These are phyloP conservation scores for Pseudocercospora eumusae DNA, from an alignment of 2,329 filamentous ascomycete species.

Conservation along the genomic window DNA sequence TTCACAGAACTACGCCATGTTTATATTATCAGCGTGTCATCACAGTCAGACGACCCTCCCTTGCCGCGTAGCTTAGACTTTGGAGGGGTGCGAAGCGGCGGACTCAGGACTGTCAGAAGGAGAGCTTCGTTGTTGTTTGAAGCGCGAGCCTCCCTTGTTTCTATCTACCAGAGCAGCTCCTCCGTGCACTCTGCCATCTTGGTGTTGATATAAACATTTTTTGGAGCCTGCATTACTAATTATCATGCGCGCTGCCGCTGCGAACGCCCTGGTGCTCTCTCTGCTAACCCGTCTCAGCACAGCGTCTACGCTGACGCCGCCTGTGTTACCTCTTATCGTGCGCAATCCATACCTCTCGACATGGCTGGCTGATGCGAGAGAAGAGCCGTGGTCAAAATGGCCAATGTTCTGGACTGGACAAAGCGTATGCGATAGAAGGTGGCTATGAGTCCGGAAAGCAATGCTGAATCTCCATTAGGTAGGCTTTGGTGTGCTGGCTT, in stretches of 20 bases:
- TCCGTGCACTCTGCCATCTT: conserved; percentile 7
- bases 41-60: conserved; percentile 23
- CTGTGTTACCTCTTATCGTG: conserved; percentile 54
- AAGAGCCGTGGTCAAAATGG: conserved; percentile 78
- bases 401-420: conserved; percentile 81
- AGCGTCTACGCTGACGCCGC: conserved; percentile 58
- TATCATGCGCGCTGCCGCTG: conserved; percentile 28
- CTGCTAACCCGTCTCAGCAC: conserved; percentile 34
- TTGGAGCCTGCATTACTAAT: conserved; percentile 14
- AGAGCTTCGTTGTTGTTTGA: conserved; percentile 5
- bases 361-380: conserved; percentile 65
- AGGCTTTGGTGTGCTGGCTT: conserved; percentile 64
- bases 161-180: conserved; percentile 7
- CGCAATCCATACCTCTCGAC: conserved; percentile 55
- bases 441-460: no score
- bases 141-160: background rate
- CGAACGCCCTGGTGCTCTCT: conserved; percentile 28
- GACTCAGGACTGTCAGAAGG: background rate
- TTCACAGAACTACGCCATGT: conserved; percentile 4
- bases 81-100: conserved; percentile 3
- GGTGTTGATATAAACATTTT: background rate
- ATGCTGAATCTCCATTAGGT: conserved; percentile 45
- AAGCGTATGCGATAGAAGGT: conserved; percentile 50
- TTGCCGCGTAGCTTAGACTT: conserved; percentile 17
- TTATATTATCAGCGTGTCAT: no score